These are phyloP conservation scores for Penicillium hordei DNA, from an alignment of 2,329 filamentous ascomycete species.

Conservation along the genomic window DNA sequence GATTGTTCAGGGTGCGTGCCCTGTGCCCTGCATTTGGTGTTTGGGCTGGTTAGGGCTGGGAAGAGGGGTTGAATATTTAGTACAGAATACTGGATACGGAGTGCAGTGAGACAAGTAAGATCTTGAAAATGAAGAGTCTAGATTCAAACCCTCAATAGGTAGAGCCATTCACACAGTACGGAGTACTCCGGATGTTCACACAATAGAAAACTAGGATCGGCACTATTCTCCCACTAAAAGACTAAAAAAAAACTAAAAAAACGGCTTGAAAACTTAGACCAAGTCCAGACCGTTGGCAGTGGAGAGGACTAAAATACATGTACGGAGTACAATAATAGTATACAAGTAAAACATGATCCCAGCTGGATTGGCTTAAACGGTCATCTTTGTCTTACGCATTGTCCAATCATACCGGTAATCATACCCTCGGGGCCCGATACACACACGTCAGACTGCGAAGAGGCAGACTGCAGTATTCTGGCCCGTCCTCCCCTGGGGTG, in stretches of 20 bases:
- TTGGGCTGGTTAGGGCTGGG: not conserved
- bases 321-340: not conserved
- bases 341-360: not conserved
- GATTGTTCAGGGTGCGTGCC: not conserved
- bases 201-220: constrained; percentile 2
- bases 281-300: constrained; percentile 6
- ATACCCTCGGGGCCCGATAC: not conserved
- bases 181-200: not conserved
- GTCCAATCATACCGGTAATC: constrained; percentile 1
- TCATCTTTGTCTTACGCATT: not conserved
- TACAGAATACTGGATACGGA: not conserved
- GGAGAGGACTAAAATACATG: not conserved
- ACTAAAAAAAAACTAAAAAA: not conserved
- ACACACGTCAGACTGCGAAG: constrained; percentile 3
- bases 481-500: not conserved
- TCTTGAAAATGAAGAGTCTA: not conserved
- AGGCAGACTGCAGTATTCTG: constrained; percentile 2
- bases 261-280: not conserved
- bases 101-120: not conserved
- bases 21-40: constrained; percentile 3
- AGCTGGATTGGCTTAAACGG: constrained; percentile 1
- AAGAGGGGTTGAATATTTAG: not conserved
- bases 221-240: constrained; percentile 9
- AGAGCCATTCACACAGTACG: too few species aligned
- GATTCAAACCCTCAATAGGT: not conserved